phyloP scores from a whole-genome alignment of 1,284 basidiomycete genomes.

The Ceratobasidium papillatum region DNA sequence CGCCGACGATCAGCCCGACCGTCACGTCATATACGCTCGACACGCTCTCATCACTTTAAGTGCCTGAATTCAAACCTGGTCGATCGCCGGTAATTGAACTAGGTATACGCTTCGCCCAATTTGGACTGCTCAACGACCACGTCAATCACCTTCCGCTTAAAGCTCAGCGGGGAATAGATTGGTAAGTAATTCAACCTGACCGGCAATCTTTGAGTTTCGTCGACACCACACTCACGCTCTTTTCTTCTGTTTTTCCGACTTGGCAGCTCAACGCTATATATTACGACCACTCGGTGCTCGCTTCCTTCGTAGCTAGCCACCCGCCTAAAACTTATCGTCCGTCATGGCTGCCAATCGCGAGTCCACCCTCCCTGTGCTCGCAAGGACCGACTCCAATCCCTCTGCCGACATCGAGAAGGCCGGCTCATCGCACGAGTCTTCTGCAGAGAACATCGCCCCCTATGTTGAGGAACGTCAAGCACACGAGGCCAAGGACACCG shows the following conservation, averaged over 20 bases:
- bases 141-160: not conserved
- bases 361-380: constrained; percentile 13
- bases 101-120: constrained; percentile 1
- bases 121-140: constrained; percentile 1
- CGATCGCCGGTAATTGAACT: not conserved
- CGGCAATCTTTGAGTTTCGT: not conserved
- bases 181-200: constrained; percentile 10
- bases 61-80: constrained; percentile 3
- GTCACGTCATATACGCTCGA: constrained; percentile 11
- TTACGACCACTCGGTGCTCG: not conserved
- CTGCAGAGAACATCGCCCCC: constrained; percentile 17
- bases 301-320: not conserved
- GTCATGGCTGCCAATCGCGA: constrained; percentile 18
- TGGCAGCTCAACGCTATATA: constrained; percentile 1
- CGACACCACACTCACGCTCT: not conserved
- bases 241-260: constrained; percentile 2
- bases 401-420: constrained; percentile 32
- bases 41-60: not conserved
- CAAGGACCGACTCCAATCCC: not conserved
- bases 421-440: not conserved
- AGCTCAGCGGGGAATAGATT: constrained; percentile 5
- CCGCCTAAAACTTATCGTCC: not conserved
- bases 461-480: constrained; percentile 37
- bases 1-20: constrained; percentile 12
- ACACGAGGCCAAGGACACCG: constrained; percentile 25